Evolutionary conservation across 2,329 filamentous ascomycete genomes (phyloP), one percentile per base, ranked within the genome.

Genomic region (Diaporthe longicolla): DNA sequence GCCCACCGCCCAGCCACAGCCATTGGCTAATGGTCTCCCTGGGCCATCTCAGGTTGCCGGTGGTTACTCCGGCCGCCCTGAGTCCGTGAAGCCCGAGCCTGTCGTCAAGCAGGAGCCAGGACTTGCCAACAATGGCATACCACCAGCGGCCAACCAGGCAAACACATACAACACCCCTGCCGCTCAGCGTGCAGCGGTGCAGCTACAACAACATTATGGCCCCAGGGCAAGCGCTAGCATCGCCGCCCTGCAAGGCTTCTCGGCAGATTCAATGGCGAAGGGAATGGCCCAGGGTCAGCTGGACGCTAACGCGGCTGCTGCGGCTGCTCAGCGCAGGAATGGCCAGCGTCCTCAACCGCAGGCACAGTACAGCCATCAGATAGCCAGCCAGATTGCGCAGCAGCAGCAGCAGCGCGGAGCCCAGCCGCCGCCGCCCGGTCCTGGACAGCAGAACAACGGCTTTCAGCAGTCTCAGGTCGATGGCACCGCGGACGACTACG

Each of bases 391-490:
- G 63, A 80, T 76, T 65, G 79, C 82, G 43, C 79, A 77, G 29
- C 75, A 76, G 73, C 63, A 66, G 73, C 81, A 82, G 73, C 79
- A 76, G 72, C 80, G 78, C 29, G 70, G 70, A 63, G 70, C 40
- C 57, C 57, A 58, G 29, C 69, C 32, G 24, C 70, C 68, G 26
- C 43, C 57, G 13, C 59, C 40, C 21, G 57, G 48, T 9, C 74
- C 80, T 55, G 79, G 83, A 55, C 81, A 77, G 74, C 81, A 84
- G 72, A 89, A 86, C 76, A 82, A 82, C 70, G 79, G 84, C 59
- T 82, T 85, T 10, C 78, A 81, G 11, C 78, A 81, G 35, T 84
- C 91, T 32, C 94, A 98, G 82, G 93, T 93, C 19, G 96, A 98
- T 80, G 96, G 95, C 68, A 85, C 93, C 43, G 86, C 83, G 63